Base-by-base conservation (phyloP, 192 early-diverging fungal genomes). In the Entophlyctis luteolus region DNA sequence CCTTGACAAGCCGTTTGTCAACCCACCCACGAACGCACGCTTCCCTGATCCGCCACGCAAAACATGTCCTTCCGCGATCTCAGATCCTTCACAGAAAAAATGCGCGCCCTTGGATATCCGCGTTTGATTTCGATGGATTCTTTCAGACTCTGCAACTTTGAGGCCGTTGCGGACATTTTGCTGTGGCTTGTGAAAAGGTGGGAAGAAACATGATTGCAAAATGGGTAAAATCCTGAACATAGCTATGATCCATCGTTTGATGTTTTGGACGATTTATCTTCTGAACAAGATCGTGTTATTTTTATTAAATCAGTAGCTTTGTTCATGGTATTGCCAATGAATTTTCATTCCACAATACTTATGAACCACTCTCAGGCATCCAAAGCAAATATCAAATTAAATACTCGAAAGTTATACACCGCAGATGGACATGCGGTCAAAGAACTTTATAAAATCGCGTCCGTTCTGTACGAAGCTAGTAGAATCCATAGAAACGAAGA, bases 141-240 rank as follows among this genome's bases (percentile, higher is more conserved):
- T 10, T 84, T 84, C 65, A 57, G 82, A 33, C 62, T 63, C 16
- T 81, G 78, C 28, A 82, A 81, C 48, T 84, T 84, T 71, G 78
- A 77, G 2, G 53, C 78, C 2, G 71, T 82, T 29, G 72, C 77
- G 5, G 74, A 82, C 36, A 76, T 78, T 25, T 72, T 84, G 36
- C 62, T 67, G 6, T 84, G 82, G 82, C 79, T 84, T 12, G 72
- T 81, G 29, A 82, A 76, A 67, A 82, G 68, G 80, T 82, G 71
- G 6, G 45, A n/a, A 18, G 20, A 57, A 25, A 22, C 34, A 10
- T 29, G 27, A 18, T 58, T 33, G n/a, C 49, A 10, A 8, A 1
- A n/a, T 52, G 20, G 10, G 10, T 52, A n/a, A 10, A 23, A n/a
- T 62, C 36, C 18, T 6, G 49, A 45, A 32, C 33, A 8, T 34